Base-by-base conservation (phyloP, 768 basidiomycete species). In the Hericium rajendrae region DNA sequence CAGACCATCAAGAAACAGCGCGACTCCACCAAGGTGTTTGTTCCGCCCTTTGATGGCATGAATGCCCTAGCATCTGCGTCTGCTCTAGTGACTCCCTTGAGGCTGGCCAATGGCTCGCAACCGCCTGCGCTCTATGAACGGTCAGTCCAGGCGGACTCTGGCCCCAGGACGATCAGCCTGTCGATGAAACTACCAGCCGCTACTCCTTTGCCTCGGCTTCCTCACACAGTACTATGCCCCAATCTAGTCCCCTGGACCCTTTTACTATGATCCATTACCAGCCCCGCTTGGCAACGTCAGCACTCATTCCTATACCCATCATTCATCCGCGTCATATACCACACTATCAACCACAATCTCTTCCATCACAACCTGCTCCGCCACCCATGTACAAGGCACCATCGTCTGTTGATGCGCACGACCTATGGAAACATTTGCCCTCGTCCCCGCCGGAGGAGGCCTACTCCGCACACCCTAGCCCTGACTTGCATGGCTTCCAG, bases 1-100 rank as follows among this genome's bases (percentile, higher is more conserved):
- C 85, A 88, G 64, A 83, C 69, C 38, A 57, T 72, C 51, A 76
- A 75, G 57, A 72, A 70, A 64, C 66, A 63, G 50, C 51, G 37
- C 24, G 53, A 43, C n/a, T 58, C 41, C 18, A 54, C 41, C 6
- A 51, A 58, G 22, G 51, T 54, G 6, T 46, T 13, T 6, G 22
- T 20, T 1, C 22, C 37, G 37, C 18, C 38, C 18, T 10, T 22
- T 18, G 20, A 40, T n/a, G 28, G 56, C 37, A 62, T 61, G 13
- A 56, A 61, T 41, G 32, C 57, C 37, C 59, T 62, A 37, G 60
- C 60, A 1, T 58, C 49, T 46, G 48, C 60, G 38, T 62, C 61
- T 22, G 61, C 61, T 37, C 53, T 57, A 16, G 60, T 62, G 61
- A 26, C 56, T 38, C 59, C 59, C 6, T 24, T 51, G 12, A 51